A percentile compares a stretch with the other conserved stretches of the same genome.
Conservation (phyloP, 805 yeast species). For the Candida peoriensis region DNA sequence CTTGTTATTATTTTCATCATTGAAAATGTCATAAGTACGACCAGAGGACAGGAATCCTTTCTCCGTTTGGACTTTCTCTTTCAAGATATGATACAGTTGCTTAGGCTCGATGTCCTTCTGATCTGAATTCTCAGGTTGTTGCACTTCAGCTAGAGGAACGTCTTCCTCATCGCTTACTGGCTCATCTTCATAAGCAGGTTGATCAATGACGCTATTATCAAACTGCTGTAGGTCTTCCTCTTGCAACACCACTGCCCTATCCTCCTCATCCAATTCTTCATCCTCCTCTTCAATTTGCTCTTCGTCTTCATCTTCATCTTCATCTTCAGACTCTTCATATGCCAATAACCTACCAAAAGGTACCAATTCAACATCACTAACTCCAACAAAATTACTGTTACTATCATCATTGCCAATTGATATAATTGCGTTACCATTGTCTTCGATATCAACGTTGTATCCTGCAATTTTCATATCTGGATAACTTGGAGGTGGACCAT, state of each 20-base stretch:
- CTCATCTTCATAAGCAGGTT: conserved; percentile 3
- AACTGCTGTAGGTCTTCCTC: neutral
- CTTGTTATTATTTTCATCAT: conserved; percentile 6
- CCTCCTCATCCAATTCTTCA: conserved; percentile 14
- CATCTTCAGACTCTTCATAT: conserved; percentile 20
- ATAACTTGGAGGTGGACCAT: conserved; percentile 85
- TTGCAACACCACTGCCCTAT: conserved; percentile 1
- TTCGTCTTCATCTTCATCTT: conserved; percentile 21
- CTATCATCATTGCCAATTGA: no score
- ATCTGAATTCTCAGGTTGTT: conserved; percentile 12
- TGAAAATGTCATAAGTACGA: conserved; percentile 24
- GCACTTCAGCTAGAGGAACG: conserved; percentile 12
- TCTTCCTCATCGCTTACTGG: conserved; percentile 23
- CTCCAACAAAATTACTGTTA: conserved; percentile 14
- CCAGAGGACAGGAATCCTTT: conserved; percentile 14
- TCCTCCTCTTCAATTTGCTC: conserved; percentile 16
- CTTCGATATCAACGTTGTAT: conserved; percentile 36
- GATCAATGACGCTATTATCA: conserved; percentile 12
- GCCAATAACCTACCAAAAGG: conserved; percentile 29
- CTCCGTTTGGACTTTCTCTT: conserved; percentile 10
- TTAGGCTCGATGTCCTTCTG: conserved; percentile 15
- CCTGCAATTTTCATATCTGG: conserved; percentile 58
- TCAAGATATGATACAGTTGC: conserved; percentile 21
- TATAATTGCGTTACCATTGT: conserved; percentile 32
- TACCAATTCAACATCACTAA: conserved; percentile 13